Evolutionary conservation across 495 filamentous ascomycete species (phyloP), one percentile per base, ranked within the genome.

Genomic region (Daldinia concentrica): DNA sequence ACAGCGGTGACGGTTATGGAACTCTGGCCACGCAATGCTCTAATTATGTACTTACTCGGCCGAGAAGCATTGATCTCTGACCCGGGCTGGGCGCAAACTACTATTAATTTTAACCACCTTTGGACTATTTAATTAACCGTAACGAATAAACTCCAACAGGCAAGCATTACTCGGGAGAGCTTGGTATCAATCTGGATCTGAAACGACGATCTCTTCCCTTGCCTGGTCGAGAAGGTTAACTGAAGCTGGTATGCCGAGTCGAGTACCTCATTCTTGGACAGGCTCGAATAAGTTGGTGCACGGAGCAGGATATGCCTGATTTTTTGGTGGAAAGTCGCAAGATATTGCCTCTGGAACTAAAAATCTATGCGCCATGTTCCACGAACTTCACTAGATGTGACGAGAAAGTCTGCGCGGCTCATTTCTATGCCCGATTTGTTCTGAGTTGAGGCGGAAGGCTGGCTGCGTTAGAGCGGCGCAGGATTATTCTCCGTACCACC

Each of bases 331-430:
- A 73, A 26, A 73, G 66, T 69, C 71, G 71, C 71, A 55, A 73
- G 58, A 66, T 62, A 41, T 64, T 73, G 65, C 71, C 71, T 66
- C 62, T 69, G 58, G 24, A 66, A 69, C 62, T 34, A 57, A 19
- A 43, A 30, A 11, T 29, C 17, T 45, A 17, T 62, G 55, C 39
- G 62, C 62, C 58, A 73, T 59, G 27, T 68, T 66, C 65, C 62
- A 65, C 52, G 45, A 69, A 48, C 43, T 48, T 48, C 17, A 48
- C 19, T 48, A 48, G 61, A 56, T 63, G 65, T 61, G 37, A 62
- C 61, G 32, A 54, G 11, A 19, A 32, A 57, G 41, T 26, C 56
- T 58, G 64, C 64, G 64, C 69, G 69, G 69, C 69, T 68, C 61
- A 19, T 65, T 69, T 69, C 62, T 58, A 62, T 68, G 65, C 32